These are phyloP conservation scores for Cucurbita moschata DNA, from an alignment of 306 rosid species.

Conservation along the genomic window DNA sequence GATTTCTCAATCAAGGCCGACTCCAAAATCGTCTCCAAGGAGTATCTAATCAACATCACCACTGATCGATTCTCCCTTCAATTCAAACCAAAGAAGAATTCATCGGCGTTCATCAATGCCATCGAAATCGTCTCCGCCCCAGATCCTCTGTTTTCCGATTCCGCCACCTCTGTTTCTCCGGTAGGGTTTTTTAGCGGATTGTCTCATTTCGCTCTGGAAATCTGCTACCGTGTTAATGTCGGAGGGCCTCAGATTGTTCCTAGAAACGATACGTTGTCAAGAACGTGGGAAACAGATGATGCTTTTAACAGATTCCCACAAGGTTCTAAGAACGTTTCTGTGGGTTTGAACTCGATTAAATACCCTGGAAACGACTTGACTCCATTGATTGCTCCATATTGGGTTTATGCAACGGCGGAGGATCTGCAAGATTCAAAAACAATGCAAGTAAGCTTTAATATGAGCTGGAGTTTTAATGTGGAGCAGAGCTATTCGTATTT, in stretches of 20 bases:
- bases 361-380: slow-evolving; percentile 22
- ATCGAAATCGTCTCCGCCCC: slow-evolving; percentile 80
- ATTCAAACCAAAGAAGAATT: slow-evolving; percentile 43
- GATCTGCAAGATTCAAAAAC: slow-evolving; percentile 31
- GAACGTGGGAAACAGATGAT: slow-evolving; percentile 58
- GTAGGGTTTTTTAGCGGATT: slow-evolving; percentile 28
- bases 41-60: slow-evolving; percentile 40
- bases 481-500: slow-evolving; percentile 47
- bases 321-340: slow-evolving; percentile 29
- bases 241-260: slow-evolving; percentile 49
- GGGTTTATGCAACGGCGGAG: slow-evolving; percentile 40
- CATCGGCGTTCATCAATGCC: slow-evolving; percentile 61
- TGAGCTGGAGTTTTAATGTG: slow-evolving; percentile 54
- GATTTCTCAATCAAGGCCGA: slow-evolving; percentile 28
- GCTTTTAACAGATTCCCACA: slow-evolving; percentile 34
- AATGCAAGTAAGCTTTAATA: slow-evolving; percentile 33
- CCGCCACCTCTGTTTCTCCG: slow-evolving; percentile 31
- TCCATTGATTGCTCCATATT: slow-evolving; percentile 46
- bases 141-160: slow-evolving; percentile 27
- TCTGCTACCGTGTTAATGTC: slow-evolving; percentile 44
- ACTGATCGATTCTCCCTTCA: slow-evolving; percentile 35
- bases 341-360: slow-evolving; percentile 20
- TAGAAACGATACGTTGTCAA: slow-evolving; percentile 33
- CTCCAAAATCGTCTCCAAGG: slow-evolving; percentile 33
- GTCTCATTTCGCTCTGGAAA: slow-evolving; percentile 28